These are phyloP conservation scores for Phanerochaete sordida DNA, from an alignment of 768 basidiomycete species.

Conservation along the genomic window DNA sequence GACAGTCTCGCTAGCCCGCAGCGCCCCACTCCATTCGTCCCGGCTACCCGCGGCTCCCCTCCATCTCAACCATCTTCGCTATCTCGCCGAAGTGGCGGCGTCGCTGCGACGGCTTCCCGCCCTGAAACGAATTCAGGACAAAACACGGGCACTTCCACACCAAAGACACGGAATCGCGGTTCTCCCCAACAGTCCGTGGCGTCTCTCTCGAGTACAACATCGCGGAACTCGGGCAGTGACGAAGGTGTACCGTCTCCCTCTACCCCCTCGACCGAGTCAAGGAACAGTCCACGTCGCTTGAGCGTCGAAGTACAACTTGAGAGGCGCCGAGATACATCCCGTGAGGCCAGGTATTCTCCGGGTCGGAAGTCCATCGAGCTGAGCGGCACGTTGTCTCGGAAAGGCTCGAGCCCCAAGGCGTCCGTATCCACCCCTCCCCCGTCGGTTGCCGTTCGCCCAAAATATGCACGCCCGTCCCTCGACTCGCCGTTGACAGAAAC, in stretches of 20 bases:
- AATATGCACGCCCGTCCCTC: not conserved
- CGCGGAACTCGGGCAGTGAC: constrained; percentile 39
- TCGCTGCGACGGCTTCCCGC: constrained; percentile 13
- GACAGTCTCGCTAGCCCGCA: constrained; percentile 37
- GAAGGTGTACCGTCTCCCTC: constrained; percentile 35
- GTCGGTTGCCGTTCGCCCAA: constrained; percentile 17
- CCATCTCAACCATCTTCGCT: constrained; percentile 21
- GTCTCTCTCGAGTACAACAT: constrained; percentile 35
- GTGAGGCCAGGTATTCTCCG: constrained; percentile 49
- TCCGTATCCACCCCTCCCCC: constrained; percentile 32
- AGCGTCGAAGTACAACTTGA: constrained; percentile 38
- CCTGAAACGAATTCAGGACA: constrained; percentile 17
- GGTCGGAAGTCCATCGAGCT: constrained; percentile 57
- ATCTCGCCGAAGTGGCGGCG: constrained; percentile 21
- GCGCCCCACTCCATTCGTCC: constrained; percentile 14
- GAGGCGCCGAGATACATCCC: constrained; percentile 50
- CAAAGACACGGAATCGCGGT: constrained; percentile 48
- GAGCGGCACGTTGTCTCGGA: constrained; percentile 42
- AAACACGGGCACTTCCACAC: constrained; percentile 28
- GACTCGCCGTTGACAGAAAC: not conserved
- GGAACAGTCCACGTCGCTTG: constrained; percentile 45
- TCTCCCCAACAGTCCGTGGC: constrained; percentile 49
- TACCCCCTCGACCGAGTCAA: constrained; percentile 42
- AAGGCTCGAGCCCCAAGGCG: constrained; percentile 46
- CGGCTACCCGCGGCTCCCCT: constrained; percentile 13